phyloP scores from a whole-genome alignment of 345 rosid species.

The rapeseed (Brassica napus) region DNA sequence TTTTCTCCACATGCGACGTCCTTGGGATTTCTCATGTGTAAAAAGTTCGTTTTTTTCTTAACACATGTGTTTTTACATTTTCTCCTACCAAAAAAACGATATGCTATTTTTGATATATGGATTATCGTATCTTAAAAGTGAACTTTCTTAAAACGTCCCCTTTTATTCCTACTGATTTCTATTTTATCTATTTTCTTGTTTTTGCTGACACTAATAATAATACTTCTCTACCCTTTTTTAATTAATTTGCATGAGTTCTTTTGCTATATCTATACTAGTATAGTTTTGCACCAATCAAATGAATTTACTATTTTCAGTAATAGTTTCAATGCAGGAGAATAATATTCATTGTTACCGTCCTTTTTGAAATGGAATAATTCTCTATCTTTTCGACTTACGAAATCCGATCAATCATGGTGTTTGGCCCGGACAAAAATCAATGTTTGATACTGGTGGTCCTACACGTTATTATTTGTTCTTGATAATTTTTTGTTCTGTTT shows the following conservation, averaged over 20 bases:
- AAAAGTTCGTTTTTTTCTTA: background rate
- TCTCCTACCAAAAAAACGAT: background rate
- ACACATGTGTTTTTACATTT: background rate
- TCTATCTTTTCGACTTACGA: background rate
- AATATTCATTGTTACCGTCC: background rate
- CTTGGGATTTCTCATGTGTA: background rate
- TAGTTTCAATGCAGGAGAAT: background rate
- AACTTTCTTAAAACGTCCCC: background rate
- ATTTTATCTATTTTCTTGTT: background rate
- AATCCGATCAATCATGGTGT: constrained; percentile 12
- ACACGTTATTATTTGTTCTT: constrained; percentile 22
- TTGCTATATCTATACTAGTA: background rate
- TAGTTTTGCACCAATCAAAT: constrained; percentile 2
- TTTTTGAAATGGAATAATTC: background rate
- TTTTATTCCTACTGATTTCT: background rate
- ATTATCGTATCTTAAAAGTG: background rate
- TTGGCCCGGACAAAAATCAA: background rate
- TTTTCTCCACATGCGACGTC: background rate
- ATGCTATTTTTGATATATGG: background rate
- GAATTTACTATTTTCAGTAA: background rate
- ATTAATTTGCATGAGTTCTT: background rate
- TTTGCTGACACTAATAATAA: background rate
- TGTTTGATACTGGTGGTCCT: constrained; percentile 32
- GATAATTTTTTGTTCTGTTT: background rate
- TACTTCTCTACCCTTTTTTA: background rate